Conservation (phyloP, 331 rosid genomes). For the Arachis monticola region DNA sequence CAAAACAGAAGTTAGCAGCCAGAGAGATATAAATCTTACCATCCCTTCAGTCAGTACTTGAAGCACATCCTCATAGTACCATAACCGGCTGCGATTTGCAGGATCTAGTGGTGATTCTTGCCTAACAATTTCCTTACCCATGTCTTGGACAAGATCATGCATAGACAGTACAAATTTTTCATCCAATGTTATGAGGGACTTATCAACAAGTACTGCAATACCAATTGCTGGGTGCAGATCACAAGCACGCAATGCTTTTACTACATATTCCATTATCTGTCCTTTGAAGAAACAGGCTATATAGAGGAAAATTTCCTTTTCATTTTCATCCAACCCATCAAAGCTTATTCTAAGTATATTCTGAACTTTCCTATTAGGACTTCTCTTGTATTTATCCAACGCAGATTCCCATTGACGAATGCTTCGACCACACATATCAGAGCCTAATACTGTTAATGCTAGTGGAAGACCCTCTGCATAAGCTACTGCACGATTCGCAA, state of each 20-base stretch:
- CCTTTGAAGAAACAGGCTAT: conserved; percentile 49
- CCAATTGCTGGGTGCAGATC: conserved; percentile 37
- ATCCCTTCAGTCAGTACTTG: conserved; percentile 32
- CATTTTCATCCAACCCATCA: conserved; percentile 31
- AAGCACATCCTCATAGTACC: conserved; percentile 43
- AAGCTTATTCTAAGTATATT: conserved; percentile 42
- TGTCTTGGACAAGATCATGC: conserved; percentile 47
- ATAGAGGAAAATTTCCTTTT: conserved; percentile 43
- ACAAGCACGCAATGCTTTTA: conserved; percentile 14
- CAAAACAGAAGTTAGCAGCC: neutral
- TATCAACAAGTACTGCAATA: conserved; percentile 37
- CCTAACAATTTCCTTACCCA: conserved; percentile 44
- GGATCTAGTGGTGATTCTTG: conserved; percentile 41
- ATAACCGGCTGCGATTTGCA: conserved; percentile 40
- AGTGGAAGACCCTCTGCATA: conserved; percentile 47
- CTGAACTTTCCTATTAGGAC: conserved; percentile 15
- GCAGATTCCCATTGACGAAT: conserved; percentile 36
- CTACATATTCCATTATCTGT: neutral
- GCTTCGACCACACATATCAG: conserved; percentile 30
- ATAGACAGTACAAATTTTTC: conserved; percentile 23
- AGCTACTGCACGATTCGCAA: conserved; percentile 20
- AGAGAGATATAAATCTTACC: conserved; percentile 27
- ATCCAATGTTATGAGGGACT: conserved; percentile 30
- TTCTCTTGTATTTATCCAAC: conserved; percentile 29
- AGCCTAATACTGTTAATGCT: conserved; percentile 36